Conservation (phyloP, 441 rosid genomes). For the Eutrema salsugineum region DNA sequence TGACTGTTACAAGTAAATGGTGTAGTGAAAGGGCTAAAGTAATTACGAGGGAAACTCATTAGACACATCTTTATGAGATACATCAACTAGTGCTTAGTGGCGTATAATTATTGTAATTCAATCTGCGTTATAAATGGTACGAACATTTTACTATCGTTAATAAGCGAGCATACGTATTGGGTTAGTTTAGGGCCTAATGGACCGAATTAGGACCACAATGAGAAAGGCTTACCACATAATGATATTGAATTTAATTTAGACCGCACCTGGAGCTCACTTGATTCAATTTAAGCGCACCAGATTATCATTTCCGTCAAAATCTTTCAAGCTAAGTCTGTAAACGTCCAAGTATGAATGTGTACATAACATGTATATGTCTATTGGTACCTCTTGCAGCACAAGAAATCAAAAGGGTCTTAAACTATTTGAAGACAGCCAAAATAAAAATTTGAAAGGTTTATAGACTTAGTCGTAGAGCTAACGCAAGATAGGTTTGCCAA, state of each 20-base stretch:
- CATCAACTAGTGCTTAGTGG: slow-evolving; percentile 16
- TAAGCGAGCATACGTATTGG: neutral
- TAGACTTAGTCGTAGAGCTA: neutral
- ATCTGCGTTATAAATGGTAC: neutral
- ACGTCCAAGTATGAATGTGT: neutral
- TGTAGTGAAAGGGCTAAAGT: slow-evolving; percentile 12
- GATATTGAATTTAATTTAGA: no score
- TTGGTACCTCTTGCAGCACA: neutral
- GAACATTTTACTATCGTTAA: neutral
- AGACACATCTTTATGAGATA: neutral
- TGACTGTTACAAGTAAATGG: slow-evolving; percentile 27
- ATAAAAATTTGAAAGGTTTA: neutral
- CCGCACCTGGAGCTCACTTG: no score
- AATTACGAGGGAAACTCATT: slow-evolving; percentile 9
- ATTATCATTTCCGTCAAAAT: no score
- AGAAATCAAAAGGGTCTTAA: neutral
- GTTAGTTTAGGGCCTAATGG: neutral
- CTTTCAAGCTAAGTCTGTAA: neutral
- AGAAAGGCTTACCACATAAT: neutral
- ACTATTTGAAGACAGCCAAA: neutral
- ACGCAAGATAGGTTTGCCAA: neutral
- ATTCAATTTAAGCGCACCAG: no score
- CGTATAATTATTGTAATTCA: neutral
- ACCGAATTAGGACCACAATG: neutral
- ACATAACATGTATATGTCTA: neutral